Percentiles rank a stretch among this genome's conserved stretches.
Conservation (phyloP, 2,329 filamentous ascomycete species). For the Cytospora piceicola region DNA sequence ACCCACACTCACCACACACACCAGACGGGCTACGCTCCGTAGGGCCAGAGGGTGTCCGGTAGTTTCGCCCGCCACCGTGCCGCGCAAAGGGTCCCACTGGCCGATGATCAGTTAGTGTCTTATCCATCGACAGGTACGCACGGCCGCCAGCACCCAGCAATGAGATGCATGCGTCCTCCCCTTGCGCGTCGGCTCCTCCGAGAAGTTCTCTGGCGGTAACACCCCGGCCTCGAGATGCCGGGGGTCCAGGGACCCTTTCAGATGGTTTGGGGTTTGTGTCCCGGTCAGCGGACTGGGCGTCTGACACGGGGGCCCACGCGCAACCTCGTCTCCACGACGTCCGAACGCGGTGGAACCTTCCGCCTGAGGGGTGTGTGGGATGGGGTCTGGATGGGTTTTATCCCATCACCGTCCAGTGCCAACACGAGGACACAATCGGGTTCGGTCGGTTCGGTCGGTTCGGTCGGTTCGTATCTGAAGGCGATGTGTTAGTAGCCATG, state of each 20-base stretch:
- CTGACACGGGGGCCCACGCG: slow-evolving; percentile 1
- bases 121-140: slow-evolving; percentile 4
- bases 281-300: neutral
- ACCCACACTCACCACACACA: neutral
- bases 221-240: slow-evolving; percentile 2
- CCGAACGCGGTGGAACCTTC: neutral
- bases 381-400: slow-evolving; percentile 1
- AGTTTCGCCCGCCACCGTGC: slow-evolving; percentile 1
- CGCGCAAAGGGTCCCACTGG: neutral
- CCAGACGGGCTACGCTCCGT: slow-evolving; percentile 2
- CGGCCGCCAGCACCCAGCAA: slow-evolving; percentile 5
- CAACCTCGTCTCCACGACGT: neutral
- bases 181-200: slow-evolving; percentile 1
- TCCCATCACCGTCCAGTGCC: slow-evolving; percentile 1
- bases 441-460: too few relatives aligned
- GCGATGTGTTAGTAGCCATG: neutral
- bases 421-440: slow-evolving; percentile 3
- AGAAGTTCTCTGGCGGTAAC: neutral
- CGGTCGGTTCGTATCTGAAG: neutral
- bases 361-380: neutral
- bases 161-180: neutral
- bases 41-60: neutral
- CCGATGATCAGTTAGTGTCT: slow-evolving; percentile 2
- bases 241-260: slow-evolving; percentile 2
- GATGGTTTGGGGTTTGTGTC: slow-evolving; percentile 1